Evolutionary conservation across 2,329 filamentous ascomycete genomes (phyloP), one percentile per base, ranked within the genome.

Genomic region (Alternaria longipes): DNA sequence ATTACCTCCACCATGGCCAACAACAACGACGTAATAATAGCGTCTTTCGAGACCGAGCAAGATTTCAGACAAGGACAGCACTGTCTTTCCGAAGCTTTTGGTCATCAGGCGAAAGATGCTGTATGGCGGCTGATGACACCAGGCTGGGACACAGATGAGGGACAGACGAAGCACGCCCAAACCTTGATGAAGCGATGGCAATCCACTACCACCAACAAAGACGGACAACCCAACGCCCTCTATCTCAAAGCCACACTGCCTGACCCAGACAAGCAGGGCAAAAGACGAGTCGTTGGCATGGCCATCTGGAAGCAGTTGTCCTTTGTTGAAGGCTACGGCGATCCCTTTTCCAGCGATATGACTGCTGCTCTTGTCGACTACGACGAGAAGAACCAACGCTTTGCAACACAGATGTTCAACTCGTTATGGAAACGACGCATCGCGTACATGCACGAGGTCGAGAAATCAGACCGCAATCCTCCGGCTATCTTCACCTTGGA

Each of bases 221-320:
- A 79, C 36, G 83, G 84, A n/a, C 69, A 81, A 8, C 78, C 80
- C 2, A 86, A 85, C 67, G 83, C 81, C 1, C 55, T 87, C 1
- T 87, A 84, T 62, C 77, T 88, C 61, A 87, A 87, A 62, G 86
- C 85, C 2, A 86, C 83, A 0, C 47, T 86, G 1, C 76, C 78
- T 1, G 66, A 79, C 2, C 73, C 77, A 1, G 54, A 60, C 1
- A 67, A 68, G 2, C 54, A 65, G 8, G 64, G 54, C 44, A 57
- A 75, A 49, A 65, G 66, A 5, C 63, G 60, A 38, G 77, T 87
- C n/a, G 86, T 78, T 9, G 86, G 86, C 16, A 60, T 85, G 28
- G 85, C 86, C 3, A 83, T 87, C 56, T 89, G 86, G 86, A 67
- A 78, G 8, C 86, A 88, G 64, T 72, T 78, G 0, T 87, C 86